Evolutionary conservation across 352 stramenopile genomes (phyloP), one percentile per base, ranked within the genome.

Genomic region (Pseudoperonospora humuli): DNA sequence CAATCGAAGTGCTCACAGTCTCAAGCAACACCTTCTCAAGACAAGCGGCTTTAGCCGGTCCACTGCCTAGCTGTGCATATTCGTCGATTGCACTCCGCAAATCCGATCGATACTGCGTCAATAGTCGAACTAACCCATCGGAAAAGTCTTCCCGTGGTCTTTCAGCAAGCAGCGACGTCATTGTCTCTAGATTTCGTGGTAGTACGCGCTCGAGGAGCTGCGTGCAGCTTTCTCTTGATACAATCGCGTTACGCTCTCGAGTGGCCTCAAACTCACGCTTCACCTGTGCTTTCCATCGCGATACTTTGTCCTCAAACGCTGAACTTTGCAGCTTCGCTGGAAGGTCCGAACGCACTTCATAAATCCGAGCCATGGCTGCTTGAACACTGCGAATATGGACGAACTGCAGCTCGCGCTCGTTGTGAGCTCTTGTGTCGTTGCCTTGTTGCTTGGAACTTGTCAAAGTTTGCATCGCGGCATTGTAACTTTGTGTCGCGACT

Each of bases 61-160:
- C 61, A 18, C 45, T 66, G 13, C 51, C 44, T 43, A 51, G 15
- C 1, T 47, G 34, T n/a, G 51, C 54, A 57, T 81, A 84, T n/a
- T 56, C 39, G 5, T 60, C 45, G 0, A 83, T n/a, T 7, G 70
- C 64, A 17, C 50, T 48, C 7, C 53, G 43, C 19, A 86, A 37
- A 48, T 82, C 67, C 13, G 67, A 71, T 46, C 81, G 75, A 51
- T 83, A 84, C 45, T 82, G 64, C 14, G 67, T 73, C 20, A 84
- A 40, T 23, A 75, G 32, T n/a, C 49, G 45, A 19, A 70, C 34
- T 1, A 86, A 50, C 1, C 67, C 67, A 42, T 84, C 71, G 0
- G 60, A 61, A 43, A 86, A 86, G 2, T 61, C 62, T 0, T 73
- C 64, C 15, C 67, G 71, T 18, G 67, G 26, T 33, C 57, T 62